A percentile compares a stretch with the other conserved stretches of the same genome.
Evolutionary conservation across 805 yeast species (phyloP).

Genomic region (Suhomyces sp.): DNA sequence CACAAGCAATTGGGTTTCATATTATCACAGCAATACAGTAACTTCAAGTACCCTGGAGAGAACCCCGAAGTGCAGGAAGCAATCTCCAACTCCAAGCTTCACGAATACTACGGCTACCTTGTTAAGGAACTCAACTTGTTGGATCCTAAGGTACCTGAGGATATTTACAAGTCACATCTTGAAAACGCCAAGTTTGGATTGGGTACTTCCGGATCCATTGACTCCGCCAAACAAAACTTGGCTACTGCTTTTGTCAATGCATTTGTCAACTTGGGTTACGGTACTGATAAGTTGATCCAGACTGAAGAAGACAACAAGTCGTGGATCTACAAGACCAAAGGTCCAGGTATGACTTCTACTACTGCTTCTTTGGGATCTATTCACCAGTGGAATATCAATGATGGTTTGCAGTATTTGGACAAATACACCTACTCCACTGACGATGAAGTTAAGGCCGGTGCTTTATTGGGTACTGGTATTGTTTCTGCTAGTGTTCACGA

Average conservation of each 20-base stretch:
- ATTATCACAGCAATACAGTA: constrained; percentile 80
- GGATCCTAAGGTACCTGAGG: constrained; percentile 93
- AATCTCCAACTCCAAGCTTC: constrained; percentile 72
- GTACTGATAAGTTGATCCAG: constrained; percentile 75
- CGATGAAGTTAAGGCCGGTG: constrained; percentile 91
- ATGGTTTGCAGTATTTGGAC: constrained; percentile 87
- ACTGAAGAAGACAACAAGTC: constrained; percentile 67
- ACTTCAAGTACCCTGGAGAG: constrained; percentile 60
- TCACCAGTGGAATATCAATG: constrained; percentile 85
- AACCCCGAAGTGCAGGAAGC: constrained; percentile 77
- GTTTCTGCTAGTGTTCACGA: constrained; percentile 91
- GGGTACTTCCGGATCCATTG: constrained; percentile 55
- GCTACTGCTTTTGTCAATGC: constrained; percentile 95
- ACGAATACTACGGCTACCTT: constrained; percentile 76
- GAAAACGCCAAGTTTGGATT: constrained; percentile 65
- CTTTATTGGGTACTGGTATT: constrained; percentile 91
- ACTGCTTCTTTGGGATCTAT: constrained; percentile 90
- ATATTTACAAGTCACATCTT: constrained; percentile 85
- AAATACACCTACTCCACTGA: constrained; percentile 83
- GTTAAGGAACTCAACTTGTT: constrained; percentile 83
- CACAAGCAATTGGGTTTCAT: constrained; percentile 92
- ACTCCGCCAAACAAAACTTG: constrained; percentile 91
- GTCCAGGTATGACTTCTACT: constrained; percentile 85
- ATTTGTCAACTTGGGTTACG: constrained; percentile 87
- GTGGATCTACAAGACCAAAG: constrained; percentile 92